Conservation (phyloP, 2,329 filamentous ascomycete species). For the Monilinia fructicola region DNA sequence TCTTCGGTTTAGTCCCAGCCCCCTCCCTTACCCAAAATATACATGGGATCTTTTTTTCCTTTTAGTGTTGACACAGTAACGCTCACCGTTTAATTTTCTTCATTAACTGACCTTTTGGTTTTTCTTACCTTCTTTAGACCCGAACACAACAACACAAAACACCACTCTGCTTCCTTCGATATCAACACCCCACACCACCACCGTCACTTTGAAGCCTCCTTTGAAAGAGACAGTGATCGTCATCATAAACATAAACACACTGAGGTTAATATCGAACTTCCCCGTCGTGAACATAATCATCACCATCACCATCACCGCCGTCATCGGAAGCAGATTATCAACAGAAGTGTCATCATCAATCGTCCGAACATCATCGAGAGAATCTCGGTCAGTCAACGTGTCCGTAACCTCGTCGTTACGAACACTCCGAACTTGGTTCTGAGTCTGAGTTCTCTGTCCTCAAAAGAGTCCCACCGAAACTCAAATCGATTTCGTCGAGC, state of each 20-base stretch:
- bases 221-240: conserved; percentile 23
- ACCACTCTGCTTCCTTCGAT: conserved; percentile 51
- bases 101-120: conserved; percentile 32
- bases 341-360: too few species aligned
- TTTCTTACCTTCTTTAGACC: conserved; percentile 27
- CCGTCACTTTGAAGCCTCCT: conserved; percentile 31
- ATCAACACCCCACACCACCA: conserved; percentile 44
- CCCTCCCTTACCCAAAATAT: conserved; percentile 25
- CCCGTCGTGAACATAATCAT: conserved; percentile 29
- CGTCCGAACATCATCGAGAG: too few species aligned
- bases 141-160: conserved; percentile 43
- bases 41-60: conserved; percentile 26
- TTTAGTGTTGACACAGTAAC: conserved; percentile 46
- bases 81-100: conserved; percentile 35
- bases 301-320: conserved; percentile 30
- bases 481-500: conserved; percentile 62
- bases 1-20: conserved; percentile 21
- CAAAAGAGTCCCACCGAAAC: conserved; percentile 31
- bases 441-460: conserved; percentile 34
- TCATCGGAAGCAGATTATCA: conserved; percentile 46
- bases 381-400: too few species aligned
- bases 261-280: conserved; percentile 44
- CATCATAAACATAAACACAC: conserved; percentile 22
- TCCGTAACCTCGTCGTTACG: conserved; percentile 39
- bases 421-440: conserved; percentile 33